phyloP scores from a whole-genome alignment of 805 yeast species.

The Metschnikowia cubensis region DNA sequence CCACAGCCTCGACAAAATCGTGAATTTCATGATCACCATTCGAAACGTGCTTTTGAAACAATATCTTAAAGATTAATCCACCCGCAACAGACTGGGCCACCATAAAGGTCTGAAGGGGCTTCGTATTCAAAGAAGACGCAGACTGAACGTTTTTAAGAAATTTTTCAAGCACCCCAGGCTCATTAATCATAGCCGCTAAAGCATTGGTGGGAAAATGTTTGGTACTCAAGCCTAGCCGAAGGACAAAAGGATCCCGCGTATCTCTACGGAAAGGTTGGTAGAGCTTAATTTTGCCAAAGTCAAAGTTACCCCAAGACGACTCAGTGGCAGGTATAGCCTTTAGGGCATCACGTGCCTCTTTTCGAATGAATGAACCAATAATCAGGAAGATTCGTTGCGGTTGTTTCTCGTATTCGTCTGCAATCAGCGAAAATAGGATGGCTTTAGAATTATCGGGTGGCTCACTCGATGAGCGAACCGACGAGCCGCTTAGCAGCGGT shows the following conservation, averaged over 20 bases:
- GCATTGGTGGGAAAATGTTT: constrained; percentile 9
- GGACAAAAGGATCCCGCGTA: constrained; percentile 10
- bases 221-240: constrained; percentile 12
- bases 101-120: constrained; percentile 9
- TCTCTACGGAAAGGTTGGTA: constrained; percentile 12
- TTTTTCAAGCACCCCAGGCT: constrained; percentile 3
- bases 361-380: constrained; percentile 1
- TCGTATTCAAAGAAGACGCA: neutral
- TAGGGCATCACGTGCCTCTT: constrained; percentile 1
- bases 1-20: neutral
- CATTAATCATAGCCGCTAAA: constrained; percentile 8
- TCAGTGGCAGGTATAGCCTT: neutral
- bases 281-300: constrained; percentile 5
- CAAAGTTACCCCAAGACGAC: neutral
- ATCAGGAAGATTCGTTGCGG: neutral
- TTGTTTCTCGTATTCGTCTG: neutral
- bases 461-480: neutral
- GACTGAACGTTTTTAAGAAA: constrained; percentile 3
- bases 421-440: neutral
- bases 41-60: constrained; percentile 4
- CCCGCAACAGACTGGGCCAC: constrained; percentile 9
- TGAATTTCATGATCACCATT: neutral
- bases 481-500: neutral
- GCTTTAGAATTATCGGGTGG: neutral
- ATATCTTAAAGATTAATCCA: constrained; percentile 7